Evolutionary conservation across 768 basidiomycete species (phyloP).

Genomic region (Pleurotus platypus): DNA sequence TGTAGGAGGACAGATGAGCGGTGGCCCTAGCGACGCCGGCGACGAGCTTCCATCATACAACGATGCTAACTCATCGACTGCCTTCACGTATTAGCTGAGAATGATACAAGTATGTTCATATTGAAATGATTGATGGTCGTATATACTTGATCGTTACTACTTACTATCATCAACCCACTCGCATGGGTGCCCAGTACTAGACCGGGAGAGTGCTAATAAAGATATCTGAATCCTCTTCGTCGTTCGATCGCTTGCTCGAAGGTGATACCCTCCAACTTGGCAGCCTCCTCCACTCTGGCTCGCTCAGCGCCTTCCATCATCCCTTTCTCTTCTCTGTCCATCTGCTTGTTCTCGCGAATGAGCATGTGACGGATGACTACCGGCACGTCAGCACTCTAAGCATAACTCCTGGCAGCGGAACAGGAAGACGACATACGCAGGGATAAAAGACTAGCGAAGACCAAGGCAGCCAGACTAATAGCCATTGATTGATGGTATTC

Average conservation of each 20-base stretch:
- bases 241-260: conserved; percentile 56
- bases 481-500: conserved; percentile 61
- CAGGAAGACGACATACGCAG: conserved; percentile 17
- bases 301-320: conserved; percentile 41
- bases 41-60: conserved; percentile 47
- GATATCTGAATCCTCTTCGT: conserved; percentile 55
- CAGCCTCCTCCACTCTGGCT: conserved; percentile 53
- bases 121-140: neutral
- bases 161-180: too few species aligned
- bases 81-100: too few species aligned
- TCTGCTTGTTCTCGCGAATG: conserved; percentile 44
- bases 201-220: conserved; percentile 29
- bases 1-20: conserved; percentile 49
- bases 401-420: too few species aligned
- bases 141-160: neutral
- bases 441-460: conserved; percentile 28
- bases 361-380: conserved; percentile 44
- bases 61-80: neutral
- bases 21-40: conserved; percentile 25
- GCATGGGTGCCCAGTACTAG: too few species aligned
- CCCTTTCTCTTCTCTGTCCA: conserved; percentile 45
- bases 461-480: conserved; percentile 34
- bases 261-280: conserved; percentile 53
- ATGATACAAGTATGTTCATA: neutral
- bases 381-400: neutral